Percentiles rank a stretch among this genome's conserved stretches.
Evolutionary conservation across 2,329 filamentous ascomycete genomes (phyloP).

Genomic region (Metarhizium album): DNA sequence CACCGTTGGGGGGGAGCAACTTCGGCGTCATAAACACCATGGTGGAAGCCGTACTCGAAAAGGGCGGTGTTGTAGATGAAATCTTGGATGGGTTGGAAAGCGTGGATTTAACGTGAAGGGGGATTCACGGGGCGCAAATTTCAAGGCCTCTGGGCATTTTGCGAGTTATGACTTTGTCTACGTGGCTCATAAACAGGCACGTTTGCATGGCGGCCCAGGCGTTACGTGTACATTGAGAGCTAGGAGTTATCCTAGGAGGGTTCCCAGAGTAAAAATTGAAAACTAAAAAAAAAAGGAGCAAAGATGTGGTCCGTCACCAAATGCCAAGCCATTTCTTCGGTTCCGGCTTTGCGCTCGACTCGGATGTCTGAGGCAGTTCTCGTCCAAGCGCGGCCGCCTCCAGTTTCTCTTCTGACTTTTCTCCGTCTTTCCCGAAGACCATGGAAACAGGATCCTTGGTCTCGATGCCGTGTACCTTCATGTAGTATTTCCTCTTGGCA

Average conservation of each 20-base stretch:
- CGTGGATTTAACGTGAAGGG: conserved; percentile 53
- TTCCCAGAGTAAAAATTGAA: neutral
- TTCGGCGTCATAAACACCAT: conserved; percentile 61
- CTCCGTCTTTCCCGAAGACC: conserved; percentile 28
- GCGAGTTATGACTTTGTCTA: neutral
- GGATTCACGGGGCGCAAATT: neutral
- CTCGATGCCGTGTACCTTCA: conserved; percentile 76
- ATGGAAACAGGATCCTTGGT: conserved; percentile 43
- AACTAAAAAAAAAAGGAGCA: neutral
- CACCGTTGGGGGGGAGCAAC: conserved; percentile 74
- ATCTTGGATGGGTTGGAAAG: conserved; percentile 71
- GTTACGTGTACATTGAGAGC: neutral
- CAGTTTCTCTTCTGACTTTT: conserved; percentile 24
- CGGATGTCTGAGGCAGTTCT: conserved; percentile 20
- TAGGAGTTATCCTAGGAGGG: no score
- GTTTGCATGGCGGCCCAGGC: neutral
- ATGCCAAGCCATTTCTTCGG: conserved; percentile 76
- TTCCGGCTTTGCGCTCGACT: conserved; percentile 17
- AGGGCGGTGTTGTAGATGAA: conserved; percentile 74
- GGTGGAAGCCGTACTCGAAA: conserved; percentile 64
- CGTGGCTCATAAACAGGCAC: neutral
- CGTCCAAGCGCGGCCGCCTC: conserved; percentile 26
- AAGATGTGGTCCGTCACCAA: conserved; percentile 41
- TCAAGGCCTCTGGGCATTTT: neutral
- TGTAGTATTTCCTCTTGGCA: conserved; percentile 74